Evolutionary conservation across 2,329 filamentous ascomycete species (phyloP), one percentile per base, ranked within the genome.

Genomic region (Aspergillus clavatus): DNA sequence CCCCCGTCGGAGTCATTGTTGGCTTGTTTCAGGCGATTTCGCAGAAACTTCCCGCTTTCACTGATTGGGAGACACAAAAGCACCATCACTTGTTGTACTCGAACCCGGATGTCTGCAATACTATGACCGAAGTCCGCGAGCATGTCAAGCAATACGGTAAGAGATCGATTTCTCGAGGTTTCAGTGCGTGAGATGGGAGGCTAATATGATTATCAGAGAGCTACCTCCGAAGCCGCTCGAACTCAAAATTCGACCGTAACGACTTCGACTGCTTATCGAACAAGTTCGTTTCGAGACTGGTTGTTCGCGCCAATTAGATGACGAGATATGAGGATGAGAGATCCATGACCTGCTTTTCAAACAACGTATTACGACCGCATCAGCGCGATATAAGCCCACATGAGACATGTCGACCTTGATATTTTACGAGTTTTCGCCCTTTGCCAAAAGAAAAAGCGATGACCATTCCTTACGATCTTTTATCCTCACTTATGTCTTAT

Each of bases 11-110:
- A 59, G 91, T 97, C 59, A 95, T 97, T 61, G 89, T 95, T 53
- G 91, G 91, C 37, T 80, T 97, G 23, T 97, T 97, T 82, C 89
- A 95, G 59, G 91, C 91, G 69, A 97, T 97, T 65, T 96, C 90
- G 1, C 91, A 95, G 72, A 96, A 97, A 74, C 80, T 96, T 35
- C 91, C 91, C 4, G 80, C 88, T 16, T 89, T 97, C 65, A 85
- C 84, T 55, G 91, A 97, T 65, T 97, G 91, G 91, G 89, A 96
- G 63, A 93, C 88, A 10, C 77, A 81, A 63, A 89, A 93, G 71
- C 91, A 97, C 66, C 88, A 93, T 56, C 86, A 95, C 58, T 74
- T 95, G 41, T 81, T 96, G 49, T 87, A 89, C 72, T 94, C 91
- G 68, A 95, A 97, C 71, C 77, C 80, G 19, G 89, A 90, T 54